phyloP scores from a whole-genome alignment of 2,329 filamentous ascomycete genomes.

The Claviceps digitariae region DNA sequence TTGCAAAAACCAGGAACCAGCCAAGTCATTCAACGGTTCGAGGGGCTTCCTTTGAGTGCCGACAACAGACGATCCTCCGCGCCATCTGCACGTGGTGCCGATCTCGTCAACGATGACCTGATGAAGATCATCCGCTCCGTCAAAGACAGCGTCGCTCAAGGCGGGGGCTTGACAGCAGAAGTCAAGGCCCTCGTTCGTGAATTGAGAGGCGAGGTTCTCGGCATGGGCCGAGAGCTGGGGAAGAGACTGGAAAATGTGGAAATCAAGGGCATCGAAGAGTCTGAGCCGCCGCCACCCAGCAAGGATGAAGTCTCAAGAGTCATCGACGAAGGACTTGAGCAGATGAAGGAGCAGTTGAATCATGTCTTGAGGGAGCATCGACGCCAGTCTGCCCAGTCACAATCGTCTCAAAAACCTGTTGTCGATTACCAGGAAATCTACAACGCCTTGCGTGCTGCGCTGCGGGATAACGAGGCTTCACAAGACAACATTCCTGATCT shows the following conservation, averaged over 20 bases:
- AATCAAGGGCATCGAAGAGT: constrained; percentile 29
- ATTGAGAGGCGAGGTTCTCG: constrained; percentile 79
- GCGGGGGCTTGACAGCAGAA: constrained; percentile 79
- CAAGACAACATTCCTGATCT: constrained; percentile 29
- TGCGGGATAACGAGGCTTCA: constrained; percentile 44
- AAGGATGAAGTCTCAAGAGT: constrained; percentile 62
- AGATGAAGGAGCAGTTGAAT: constrained; percentile 76
- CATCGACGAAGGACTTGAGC: constrained; percentile 64
- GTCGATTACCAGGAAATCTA: constrained; percentile 79
- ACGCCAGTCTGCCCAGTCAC: constrained; percentile 51
- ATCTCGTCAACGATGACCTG: constrained; percentile 62
- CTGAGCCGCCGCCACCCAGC: constrained; percentile 37
- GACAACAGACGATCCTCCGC: constrained; percentile 32
- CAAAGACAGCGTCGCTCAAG: constrained; percentile 81
- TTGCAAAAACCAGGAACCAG: constrained; percentile 17
- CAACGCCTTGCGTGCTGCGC: constrained; percentile 65
- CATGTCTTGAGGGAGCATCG: constrained; percentile 63
- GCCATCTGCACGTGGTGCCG: constrained; percentile 26
- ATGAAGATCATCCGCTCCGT: constrained; percentile 71
- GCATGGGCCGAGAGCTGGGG: constrained; percentile 85
- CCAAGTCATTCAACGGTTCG: constrained; percentile 27
- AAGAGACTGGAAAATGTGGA: constrained; percentile 66
- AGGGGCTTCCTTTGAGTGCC: constrained; percentile 30
- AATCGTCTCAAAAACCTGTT: constrained; percentile 42
- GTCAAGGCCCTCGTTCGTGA: constrained; percentile 86